Base-by-base conservation (phyloP, 2,329 filamentous ascomycete genomes). In the Orbilia ellipsospora region DNA sequence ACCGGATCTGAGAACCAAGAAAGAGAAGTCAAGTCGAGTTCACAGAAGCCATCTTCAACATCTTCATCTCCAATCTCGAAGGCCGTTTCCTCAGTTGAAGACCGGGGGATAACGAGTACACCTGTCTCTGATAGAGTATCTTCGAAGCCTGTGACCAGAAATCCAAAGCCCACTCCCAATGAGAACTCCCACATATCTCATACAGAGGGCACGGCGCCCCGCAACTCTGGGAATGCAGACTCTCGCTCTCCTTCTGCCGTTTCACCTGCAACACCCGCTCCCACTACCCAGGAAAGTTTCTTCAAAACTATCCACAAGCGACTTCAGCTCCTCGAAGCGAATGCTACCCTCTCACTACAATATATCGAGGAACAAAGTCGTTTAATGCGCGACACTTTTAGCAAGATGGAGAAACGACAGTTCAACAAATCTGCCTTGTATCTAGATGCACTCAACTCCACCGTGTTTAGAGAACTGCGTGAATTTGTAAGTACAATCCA, bases 281-380 rank as follows among this genome's bases (percentile, higher is more conserved):
- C 94, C 1, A 93, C 94, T 0, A 95, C 96, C 0, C 95, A 99
- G 82, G 95, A 99, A 81, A 95, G 92, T 1, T 98, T 99, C 83
- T 99, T 97, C 87, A 98, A 98, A 82, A 92, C 93, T 2, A 90
- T 98, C 7, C 93, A 94, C 77, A 98, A 98, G 82, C 92, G 95
- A 0, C 86, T 99, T 3, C 92, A 94, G 78, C 90, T 94, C 79
- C 89, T 98, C 6, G 95, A 99, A 82, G 88, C 92, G 15, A 99
- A 98, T 81, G 93, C 94, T 10, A 96, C 94, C 0, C 86, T 98
- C 10, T 97, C 94, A 0, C 85, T 98, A 7, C 92, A 97, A 80
- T 99, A 99, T 80, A 96, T 99, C 73, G 94, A 98, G 83, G 93
- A 97, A 73, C 95, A 98, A 81, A 97, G 94, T 2, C 90, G 90